A percentile compares a stretch with the other conserved stretches of the same genome.
Conservation (phyloP, 805 yeast species). For the Candida loeiensis region DNA sequence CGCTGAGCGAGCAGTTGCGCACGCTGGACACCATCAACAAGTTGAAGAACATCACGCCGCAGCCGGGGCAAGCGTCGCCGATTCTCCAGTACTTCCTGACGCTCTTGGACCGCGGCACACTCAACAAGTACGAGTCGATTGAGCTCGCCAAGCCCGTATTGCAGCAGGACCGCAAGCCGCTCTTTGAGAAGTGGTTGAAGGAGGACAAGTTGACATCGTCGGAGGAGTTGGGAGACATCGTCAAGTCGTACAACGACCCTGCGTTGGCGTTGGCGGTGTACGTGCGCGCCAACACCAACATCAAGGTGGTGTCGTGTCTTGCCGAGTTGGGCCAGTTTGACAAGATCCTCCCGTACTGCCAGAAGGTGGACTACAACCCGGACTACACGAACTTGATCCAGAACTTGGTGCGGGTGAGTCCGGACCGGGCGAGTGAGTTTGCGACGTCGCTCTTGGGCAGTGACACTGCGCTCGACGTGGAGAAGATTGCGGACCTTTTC, state of each 20-base stretch:
- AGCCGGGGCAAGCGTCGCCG: constrained; percentile 94
- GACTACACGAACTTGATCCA: constrained; percentile 88
- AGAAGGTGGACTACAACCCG: constrained; percentile 83
- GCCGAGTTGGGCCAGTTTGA: constrained; percentile 97
- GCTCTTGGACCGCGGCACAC: constrained; percentile 84
- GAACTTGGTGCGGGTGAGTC: constrained; percentile 83
- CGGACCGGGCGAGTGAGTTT: constrained; percentile 98
- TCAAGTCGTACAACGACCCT: constrained; percentile 75
- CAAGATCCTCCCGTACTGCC: constrained; percentile 90
- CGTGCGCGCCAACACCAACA: constrained; percentile 73
- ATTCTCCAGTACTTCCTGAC: constrained; percentile 89
- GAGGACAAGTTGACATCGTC: constrained; percentile 92
- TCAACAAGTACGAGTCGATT: constrained; percentile 90
- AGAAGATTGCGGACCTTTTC: constrained; percentile 87
- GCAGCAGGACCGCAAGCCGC: constrained; percentile 89
- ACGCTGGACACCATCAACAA: constrained; percentile 92
- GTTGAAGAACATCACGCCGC: constrained; percentile 83
- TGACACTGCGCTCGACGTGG: constrained; percentile 65
- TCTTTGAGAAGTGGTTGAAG: constrained; percentile 93
- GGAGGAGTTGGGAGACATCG: constrained; percentile 97
- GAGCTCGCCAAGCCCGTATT: constrained; percentile 94
- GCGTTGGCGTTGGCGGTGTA: constrained; percentile 89
- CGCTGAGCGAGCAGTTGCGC: constrained; percentile 88
- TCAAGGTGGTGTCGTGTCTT: constrained; percentile 85
- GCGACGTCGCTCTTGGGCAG: constrained; percentile 75